Percentiles rank a stretch among this genome's conserved stretches.
Conservation (phyloP, 2,329 filamentous ascomycete species). For the Fusarium clavum region DNA sequence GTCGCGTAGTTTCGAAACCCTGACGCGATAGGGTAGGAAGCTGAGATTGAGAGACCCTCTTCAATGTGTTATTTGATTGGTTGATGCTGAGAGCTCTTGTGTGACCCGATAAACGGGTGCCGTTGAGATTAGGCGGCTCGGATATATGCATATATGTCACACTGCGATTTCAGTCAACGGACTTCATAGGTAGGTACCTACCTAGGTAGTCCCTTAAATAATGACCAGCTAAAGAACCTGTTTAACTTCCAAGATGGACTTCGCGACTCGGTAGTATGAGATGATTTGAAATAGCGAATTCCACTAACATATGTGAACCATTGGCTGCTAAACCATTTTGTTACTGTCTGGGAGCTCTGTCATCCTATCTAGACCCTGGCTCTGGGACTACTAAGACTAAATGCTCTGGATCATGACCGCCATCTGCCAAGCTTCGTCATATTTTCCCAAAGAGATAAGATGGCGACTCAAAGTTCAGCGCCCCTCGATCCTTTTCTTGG, state of each 20-base stretch:
- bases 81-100: neutral
- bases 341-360: neutral
- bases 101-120: conserved; percentile 26
- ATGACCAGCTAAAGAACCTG: neutral
- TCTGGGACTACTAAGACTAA: neutral
- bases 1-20: conserved; percentile 37
- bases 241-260: neutral
- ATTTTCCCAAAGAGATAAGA: neutral
- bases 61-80: conserved; percentile 32
- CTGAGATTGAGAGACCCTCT: conserved; percentile 24
- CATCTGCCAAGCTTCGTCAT: neutral
- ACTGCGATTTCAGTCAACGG: conserved; percentile 4
- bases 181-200: neutral
- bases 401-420: conserved; percentile 8
- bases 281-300: neutral
- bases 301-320: neutral
- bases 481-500: neutral
- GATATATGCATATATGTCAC: conserved; percentile 21
- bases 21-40: conserved; percentile 37
- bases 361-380: neutral
- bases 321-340: neutral
- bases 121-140: neutral
- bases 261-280: neutral
- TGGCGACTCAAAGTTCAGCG: conserved; percentile 11
- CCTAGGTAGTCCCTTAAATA: neutral